Evolutionary conservation across 345 rosid genomes (phyloP), one percentile per base, ranked within the genome.

Genomic region (Salix viminalis): DNA sequence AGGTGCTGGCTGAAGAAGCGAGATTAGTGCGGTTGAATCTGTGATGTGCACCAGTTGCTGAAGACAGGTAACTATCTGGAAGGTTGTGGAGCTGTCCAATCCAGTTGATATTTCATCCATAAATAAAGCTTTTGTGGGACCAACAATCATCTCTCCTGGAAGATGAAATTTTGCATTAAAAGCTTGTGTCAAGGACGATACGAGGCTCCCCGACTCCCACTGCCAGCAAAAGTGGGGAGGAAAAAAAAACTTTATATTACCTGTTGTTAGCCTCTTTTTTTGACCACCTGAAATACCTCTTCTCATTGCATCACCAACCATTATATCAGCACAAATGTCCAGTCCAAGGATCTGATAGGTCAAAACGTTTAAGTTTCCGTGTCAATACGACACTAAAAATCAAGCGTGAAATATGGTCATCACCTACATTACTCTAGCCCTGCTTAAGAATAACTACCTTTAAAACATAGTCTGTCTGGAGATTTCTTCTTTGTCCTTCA

Each of bases 101-200:
- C 76, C 68, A 60, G 41, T 73, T 15, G 76, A 56, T 73, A 73
- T 73, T 37, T 73, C 76, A 24, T 73, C 76, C 76, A 73, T 73
- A 7, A 73, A 73, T 7, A 60, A 67, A 60, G 67, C 76, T 73
- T 37, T 26, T 15, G 76, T 73, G 2, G 76, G 76, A 73, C 67
- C 76, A 21, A 73, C 76, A 26, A 61, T 73, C 76, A 73, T 73
- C 67, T 73, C 41, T 15, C 65, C 64, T 52, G 65, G 13, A 24
- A 46, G 34, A 71, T 36, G 52, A 68, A n/a, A 7, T 7, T 68
- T 11, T 61, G 26, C 32, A 61, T 61, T 61, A 7, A 10, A 19
- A 2, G 44, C 13, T 41, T 2, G 44, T 41, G 13, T 41, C 13
- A 41, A 10, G 44, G 44, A 41, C 12, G 14, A 41, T 2, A 41